These are phyloP conservation scores for Globisporangium iwayamae DNA, from an alignment of 352 stramenopile species.

Conservation along the genomic window DNA sequence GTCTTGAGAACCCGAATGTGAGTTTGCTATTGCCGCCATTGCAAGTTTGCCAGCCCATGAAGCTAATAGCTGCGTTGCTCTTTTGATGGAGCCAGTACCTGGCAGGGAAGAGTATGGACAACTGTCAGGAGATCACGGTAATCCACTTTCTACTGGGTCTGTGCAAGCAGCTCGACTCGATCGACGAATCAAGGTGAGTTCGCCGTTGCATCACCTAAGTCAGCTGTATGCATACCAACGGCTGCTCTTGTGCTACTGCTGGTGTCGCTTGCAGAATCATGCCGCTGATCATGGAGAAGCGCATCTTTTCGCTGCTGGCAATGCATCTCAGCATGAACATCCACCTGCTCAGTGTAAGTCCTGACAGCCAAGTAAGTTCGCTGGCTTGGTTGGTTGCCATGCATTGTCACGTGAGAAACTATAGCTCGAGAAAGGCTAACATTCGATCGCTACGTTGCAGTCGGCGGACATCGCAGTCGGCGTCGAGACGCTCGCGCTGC, in stretches of 20 bases:
- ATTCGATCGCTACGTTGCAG: slow-evolving; percentile 16
- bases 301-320: slow-evolving; percentile 71
- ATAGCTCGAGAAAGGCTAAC: neutral
- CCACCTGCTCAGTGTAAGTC: slow-evolving; percentile 39
- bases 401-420: neutral
- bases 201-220: neutral
- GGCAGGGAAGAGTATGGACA: slow-evolving; percentile 64
- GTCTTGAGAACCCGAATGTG: slow-evolving; percentile 64
- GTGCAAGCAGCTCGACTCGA: slow-evolving; percentile 79
- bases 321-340: slow-evolving; percentile 73
- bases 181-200: slow-evolving; percentile 72
- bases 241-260: neutral
- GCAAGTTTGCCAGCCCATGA: neutral
- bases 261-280: slow-evolving; percentile 51
- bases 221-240: neutral
- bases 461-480: slow-evolving; percentile 49
- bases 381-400: neutral
- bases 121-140: slow-evolving; percentile 84
- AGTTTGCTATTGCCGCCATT: slow-evolving; percentile 9
- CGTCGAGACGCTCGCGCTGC: slow-evolving; percentile 63
- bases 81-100: slow-evolving; percentile 41
- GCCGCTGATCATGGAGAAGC: slow-evolving; percentile 77
- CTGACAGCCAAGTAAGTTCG: slow-evolving; percentile 16
- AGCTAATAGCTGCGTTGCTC: neutral
- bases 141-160: slow-evolving; percentile 85